Percentiles rank a stretch among this genome's conserved stretches.
phyloP scores from a whole-genome alignment of 495 filamentous ascomycete species.

The Aspergillus indologenus region DNA sequence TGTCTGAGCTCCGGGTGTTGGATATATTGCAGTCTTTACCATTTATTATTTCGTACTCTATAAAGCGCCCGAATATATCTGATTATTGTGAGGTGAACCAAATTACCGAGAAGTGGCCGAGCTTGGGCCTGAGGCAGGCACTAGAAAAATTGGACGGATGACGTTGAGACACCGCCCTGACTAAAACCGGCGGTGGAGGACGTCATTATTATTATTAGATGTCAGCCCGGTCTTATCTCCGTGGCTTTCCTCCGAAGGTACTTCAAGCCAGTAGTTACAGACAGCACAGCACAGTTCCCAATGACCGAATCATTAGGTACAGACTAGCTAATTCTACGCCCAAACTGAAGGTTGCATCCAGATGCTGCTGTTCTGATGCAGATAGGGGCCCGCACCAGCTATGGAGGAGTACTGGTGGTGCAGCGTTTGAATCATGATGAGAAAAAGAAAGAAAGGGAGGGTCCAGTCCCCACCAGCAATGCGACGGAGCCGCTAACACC shows the following conservation, averaged over 20 bases:
- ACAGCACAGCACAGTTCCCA: no score
- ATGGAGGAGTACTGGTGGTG: background rate
- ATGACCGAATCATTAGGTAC: no score
- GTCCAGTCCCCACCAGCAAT: background rate
- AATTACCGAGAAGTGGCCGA: background rate
- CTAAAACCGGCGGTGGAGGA: slow-evolving; percentile 12
- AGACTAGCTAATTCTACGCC: no score
- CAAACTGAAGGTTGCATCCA: no score
- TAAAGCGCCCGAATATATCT: background rate
- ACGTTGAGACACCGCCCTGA: slow-evolving; percentile 5
- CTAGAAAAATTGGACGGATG: background rate
- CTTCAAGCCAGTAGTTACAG: no score
- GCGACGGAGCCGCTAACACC: no score
- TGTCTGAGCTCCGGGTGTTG: background rate
- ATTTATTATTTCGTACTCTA: background rate
- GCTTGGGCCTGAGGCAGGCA: background rate
- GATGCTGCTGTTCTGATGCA: no score
- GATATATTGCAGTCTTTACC: background rate
- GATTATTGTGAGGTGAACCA: background rate
- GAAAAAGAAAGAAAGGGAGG: background rate
- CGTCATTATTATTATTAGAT: slow-evolving; percentile 2
- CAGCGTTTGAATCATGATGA: background rate
- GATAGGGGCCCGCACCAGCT: background rate
- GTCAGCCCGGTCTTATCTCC: background rate
- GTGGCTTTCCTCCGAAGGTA: background rate